These are phyloP conservation scores for Starmerella apicola DNA, from an alignment of 805 yeast genomes.

Conservation along the genomic window DNA sequence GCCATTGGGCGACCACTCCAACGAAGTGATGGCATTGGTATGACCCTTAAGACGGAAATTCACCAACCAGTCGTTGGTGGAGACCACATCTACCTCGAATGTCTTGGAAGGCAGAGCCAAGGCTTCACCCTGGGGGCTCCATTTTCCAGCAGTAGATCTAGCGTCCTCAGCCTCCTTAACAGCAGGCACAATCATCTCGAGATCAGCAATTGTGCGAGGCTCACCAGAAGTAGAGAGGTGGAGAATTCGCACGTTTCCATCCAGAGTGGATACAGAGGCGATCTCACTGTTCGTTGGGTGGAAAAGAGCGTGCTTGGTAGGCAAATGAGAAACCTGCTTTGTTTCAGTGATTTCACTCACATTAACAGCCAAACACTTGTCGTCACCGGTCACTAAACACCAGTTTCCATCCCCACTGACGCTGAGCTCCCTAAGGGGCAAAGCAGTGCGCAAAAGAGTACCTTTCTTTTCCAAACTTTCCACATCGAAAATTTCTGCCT, in stretches of 20 bases:
- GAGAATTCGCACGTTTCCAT: slow-evolving; percentile 27
- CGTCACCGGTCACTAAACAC: slow-evolving; percentile 29
- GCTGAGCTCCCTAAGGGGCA: slow-evolving; percentile 27
- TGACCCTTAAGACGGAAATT: slow-evolving; percentile 21
- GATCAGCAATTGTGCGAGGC: slow-evolving; percentile 17
- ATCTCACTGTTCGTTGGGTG: slow-evolving; percentile 23
- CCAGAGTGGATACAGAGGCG: slow-evolving; percentile 25
- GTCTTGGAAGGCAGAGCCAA: slow-evolving; percentile 52
- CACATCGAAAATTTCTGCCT: slow-evolving; percentile 24
- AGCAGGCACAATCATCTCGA: slow-evolving; percentile 25
- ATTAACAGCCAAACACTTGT: slow-evolving; percentile 24
- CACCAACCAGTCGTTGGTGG: slow-evolving; percentile 21
- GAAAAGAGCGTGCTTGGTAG: slow-evolving; percentile 37
- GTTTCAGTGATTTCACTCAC: slow-evolving; percentile 28
- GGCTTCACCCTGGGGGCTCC: slow-evolving; percentile 61
- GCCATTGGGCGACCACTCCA: slow-evolving; percentile 53
- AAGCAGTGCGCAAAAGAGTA: slow-evolving; percentile 22
- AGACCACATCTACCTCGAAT: slow-evolving; percentile 23
- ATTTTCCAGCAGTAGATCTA: slow-evolving; percentile 43
- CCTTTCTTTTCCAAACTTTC: slow-evolving; percentile 16
- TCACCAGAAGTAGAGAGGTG: slow-evolving; percentile 16
- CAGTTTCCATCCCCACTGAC: slow-evolving; percentile 29
- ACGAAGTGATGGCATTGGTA: slow-evolving; percentile 33
- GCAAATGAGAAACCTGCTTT: slow-evolving; percentile 34
- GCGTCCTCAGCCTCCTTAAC: slow-evolving; percentile 26